A percentile compares a stretch with the other conserved stretches of the same genome.
These are phyloP conservation scores for Chloromonas sp. DNA, from an alignment of 163 green algal genomes.

Conservation along the genomic window DNA sequence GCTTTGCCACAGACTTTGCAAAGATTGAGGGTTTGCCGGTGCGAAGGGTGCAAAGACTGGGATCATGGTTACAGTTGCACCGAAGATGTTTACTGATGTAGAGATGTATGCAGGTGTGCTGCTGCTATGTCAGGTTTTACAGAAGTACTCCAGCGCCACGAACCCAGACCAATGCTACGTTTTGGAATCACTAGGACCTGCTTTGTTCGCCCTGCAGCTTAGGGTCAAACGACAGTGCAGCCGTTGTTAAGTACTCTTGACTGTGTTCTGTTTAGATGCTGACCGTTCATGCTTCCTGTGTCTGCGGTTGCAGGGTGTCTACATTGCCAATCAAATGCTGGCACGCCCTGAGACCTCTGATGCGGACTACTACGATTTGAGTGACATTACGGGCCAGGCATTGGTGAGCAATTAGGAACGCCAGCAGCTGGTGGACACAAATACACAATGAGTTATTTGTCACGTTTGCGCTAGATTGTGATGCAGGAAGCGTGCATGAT, in stretches of 20 bases:
- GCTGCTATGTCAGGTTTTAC: background rate
- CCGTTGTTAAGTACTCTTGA: no score
- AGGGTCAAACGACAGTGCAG: no score
- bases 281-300: no score
- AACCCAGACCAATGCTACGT: background rate
- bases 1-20: slow-evolving; percentile 62
- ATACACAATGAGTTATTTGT: no score
- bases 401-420: background rate
- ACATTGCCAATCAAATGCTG: slow-evolving; percentile 70
- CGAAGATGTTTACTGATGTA: background rate
- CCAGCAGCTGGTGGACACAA: no score
- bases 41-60: background rate
- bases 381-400: slow-evolving; percentile 3
- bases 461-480: no score
- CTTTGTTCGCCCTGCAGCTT: no score
- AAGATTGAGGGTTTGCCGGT: slow-evolving; percentile 65
- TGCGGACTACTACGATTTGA: slow-evolving; percentile 13
- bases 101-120: background rate
- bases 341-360: background rate
- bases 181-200: no score
- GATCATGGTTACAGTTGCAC: background rate
- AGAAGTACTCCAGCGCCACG: background rate
- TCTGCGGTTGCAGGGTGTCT: slow-evolving; percentile 51
- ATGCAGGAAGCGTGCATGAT: no score
- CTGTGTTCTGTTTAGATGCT: no score